These are phyloP conservation scores for Fusarium pseudocircinatum DNA, from an alignment of 2,329 filamentous ascomycete species.

Conservation along the genomic window DNA sequence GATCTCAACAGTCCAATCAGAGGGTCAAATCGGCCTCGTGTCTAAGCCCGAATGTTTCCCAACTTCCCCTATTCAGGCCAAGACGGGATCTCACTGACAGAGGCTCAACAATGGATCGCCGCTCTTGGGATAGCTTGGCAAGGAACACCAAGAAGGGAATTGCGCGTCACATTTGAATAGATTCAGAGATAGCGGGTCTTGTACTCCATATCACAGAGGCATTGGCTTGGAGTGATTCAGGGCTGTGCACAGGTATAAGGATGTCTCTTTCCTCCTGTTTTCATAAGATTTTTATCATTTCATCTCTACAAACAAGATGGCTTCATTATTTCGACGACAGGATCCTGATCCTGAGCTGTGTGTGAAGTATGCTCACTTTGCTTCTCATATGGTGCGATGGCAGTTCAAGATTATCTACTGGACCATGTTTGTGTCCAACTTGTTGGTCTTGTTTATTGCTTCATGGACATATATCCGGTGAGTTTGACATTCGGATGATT, in stretches of 20 bases:
- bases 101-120: conserved; percentile 37
- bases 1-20: conserved; percentile 31
- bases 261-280: background rate
- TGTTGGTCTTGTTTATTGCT: conserved; percentile 56
- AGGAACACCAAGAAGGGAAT: conserved; percentile 32
- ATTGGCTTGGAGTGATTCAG: conserved; percentile 4
- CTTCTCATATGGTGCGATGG: conserved; percentile 52
- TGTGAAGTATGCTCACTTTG: conserved; percentile 55
- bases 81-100: conserved; percentile 2
- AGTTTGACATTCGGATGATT: conserved; percentile 22
- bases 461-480: conserved; percentile 55
- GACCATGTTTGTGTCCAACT: conserved; percentile 55
- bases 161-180: conserved; percentile 38
- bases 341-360: conserved; percentile 45
- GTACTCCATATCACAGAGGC: conserved; percentile 23
- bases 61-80: conserved; percentile 18
- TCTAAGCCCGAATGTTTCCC: conserved; percentile 13
- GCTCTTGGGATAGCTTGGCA: conserved; percentile 35
- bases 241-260: conserved; percentile 29
- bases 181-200: conserved; percentile 28
- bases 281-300: background rate
- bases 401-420: conserved; percentile 60
- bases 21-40: conserved; percentile 19
- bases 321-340: conserved; percentile 30
- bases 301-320: conserved; percentile 21